Evolutionary conservation across 805 yeast genomes (phyloP).

Genomic region (Barnettozyma wickerhamii): DNA sequence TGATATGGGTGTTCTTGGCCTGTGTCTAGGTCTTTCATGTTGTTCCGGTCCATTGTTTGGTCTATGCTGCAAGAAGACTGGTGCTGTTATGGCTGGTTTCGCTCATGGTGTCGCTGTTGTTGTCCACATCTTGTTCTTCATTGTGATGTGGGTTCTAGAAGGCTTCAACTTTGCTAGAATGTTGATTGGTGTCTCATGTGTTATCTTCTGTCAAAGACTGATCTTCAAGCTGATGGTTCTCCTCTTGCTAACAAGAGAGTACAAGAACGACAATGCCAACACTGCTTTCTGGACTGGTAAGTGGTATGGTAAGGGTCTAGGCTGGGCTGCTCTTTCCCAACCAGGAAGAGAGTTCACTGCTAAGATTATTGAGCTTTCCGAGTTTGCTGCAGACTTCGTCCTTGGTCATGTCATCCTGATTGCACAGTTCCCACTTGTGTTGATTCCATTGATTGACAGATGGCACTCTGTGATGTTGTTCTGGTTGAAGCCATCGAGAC

Average conservation of each 20-base stretch:
- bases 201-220: slow-evolving; percentile 83
- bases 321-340: slow-evolving; percentile 91
- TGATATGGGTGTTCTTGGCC: slow-evolving; percentile 78
- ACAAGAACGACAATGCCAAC: slow-evolving; percentile 91
- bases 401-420: slow-evolving; percentile 88
- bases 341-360: slow-evolving; percentile 95
- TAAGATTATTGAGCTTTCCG: slow-evolving; percentile 88
- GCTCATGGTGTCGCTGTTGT: slow-evolving; percentile 95
- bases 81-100: slow-evolving; percentile 89
- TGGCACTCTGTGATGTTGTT: slow-evolving; percentile 98
- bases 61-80: slow-evolving; percentile 94
- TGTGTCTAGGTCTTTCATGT: slow-evolving; percentile 81
- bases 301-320: slow-evolving; percentile 95
- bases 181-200: slow-evolving; percentile 80
- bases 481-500: slow-evolving; percentile 97
- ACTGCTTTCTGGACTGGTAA: slow-evolving; percentile 99
- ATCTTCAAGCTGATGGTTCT: slow-evolving; percentile 81
- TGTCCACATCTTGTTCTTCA: slow-evolving; percentile 80
- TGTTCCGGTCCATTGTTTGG: slow-evolving; percentile 97
- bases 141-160: slow-evolving; percentile 95
- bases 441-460: slow-evolving; percentile 85
- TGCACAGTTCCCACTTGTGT: slow-evolving; percentile 82
- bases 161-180: slow-evolving; percentile 86
- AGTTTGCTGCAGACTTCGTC: slow-evolving; percentile 94
- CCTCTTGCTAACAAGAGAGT: slow-evolving; percentile 84